phyloP scores from a whole-genome alignment of 441 rosid species.

The Euphorbia neoarborescens region DNA sequence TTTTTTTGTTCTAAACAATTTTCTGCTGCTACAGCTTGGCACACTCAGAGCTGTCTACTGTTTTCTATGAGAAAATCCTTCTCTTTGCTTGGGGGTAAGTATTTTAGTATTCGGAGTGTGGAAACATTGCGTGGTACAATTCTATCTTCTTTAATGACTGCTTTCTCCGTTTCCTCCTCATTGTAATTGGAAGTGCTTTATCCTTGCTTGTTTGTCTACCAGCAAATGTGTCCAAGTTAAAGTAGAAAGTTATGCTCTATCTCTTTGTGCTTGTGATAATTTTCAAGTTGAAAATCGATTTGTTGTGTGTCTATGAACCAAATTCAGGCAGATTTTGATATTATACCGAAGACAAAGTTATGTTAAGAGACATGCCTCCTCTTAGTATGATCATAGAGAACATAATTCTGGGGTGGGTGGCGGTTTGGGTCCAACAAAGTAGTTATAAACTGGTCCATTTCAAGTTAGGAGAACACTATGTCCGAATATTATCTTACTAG shows the following conservation, averaged over 20 bases:
- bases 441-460: neutral
- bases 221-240: no score
- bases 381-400: neutral
- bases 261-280: neutral
- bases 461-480: neutral
- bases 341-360: neutral
- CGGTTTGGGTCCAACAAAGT: neutral
- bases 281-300: neutral
- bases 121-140: slow-evolving; percentile 4
- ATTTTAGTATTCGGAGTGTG: slow-evolving; percentile 3
- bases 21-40: slow-evolving; percentile 63
- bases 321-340: neutral
- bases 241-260: neutral
- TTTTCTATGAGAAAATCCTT: slow-evolving; percentile 91
- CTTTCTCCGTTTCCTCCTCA: neutral
- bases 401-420: neutral
- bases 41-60: slow-evolving; percentile 90
- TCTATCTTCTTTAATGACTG: neutral
- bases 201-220: neutral
- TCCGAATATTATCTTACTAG: slow-evolving; percentile 1
- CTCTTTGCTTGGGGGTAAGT: slow-evolving; percentile 96
- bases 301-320: neutral
- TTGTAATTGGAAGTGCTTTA: neutral
- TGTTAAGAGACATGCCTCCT: neutral
- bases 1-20: slow-evolving; percentile 22